These are phyloP conservation scores for Epichloe aotearoae DNA, from an alignment of 2,329 filamentous ascomycete genomes.

Conservation along the genomic window DNA sequence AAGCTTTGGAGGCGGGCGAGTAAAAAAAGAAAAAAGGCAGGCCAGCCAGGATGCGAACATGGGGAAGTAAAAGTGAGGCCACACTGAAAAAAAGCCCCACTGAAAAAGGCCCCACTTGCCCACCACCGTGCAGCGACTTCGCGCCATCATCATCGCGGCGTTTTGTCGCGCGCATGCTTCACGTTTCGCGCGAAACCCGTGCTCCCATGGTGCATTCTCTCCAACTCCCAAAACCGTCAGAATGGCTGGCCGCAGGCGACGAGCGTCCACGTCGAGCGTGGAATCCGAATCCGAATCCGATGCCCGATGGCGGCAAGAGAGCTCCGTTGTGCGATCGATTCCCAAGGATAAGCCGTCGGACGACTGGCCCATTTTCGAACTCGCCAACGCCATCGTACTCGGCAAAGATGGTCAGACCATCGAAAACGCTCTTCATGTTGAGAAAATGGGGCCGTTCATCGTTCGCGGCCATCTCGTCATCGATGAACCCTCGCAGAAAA, in stretches of 20 bases:
- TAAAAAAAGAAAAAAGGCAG: too few relatives aligned
- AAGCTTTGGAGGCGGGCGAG: too few relatives aligned
- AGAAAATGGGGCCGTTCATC: constrained; percentile 44
- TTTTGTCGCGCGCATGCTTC: background rate
- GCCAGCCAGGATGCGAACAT: too few relatives aligned
- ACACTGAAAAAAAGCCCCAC: too few relatives aligned
- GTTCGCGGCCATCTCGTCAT: constrained; percentile 47
- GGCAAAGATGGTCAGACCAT: constrained; percentile 37
- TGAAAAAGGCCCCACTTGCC: too few relatives aligned
- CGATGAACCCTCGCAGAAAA: constrained; percentile 26
- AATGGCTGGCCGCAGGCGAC: constrained; percentile 28
- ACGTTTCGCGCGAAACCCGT: background rate
- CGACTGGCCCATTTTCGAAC: constrained; percentile 48
- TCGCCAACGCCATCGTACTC: constrained; percentile 48
- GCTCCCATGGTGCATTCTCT: background rate
- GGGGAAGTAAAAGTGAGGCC: too few relatives aligned
- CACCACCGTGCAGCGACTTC: background rate
- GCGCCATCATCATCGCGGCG: background rate
- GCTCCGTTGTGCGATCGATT: constrained; percentile 19
- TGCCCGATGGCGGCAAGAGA: constrained; percentile 21
- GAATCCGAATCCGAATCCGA: constrained; percentile 27
- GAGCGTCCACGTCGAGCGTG: constrained; percentile 31
- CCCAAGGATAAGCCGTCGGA: constrained; percentile 22
- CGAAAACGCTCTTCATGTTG: constrained; percentile 48
- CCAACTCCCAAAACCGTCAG: constrained; percentile 1